Evolutionary conservation across 768 basidiomycete genomes (phyloP), one percentile per base, ranked within the genome.

Genomic region (Lanmaoa pseudosensibilis): DNA sequence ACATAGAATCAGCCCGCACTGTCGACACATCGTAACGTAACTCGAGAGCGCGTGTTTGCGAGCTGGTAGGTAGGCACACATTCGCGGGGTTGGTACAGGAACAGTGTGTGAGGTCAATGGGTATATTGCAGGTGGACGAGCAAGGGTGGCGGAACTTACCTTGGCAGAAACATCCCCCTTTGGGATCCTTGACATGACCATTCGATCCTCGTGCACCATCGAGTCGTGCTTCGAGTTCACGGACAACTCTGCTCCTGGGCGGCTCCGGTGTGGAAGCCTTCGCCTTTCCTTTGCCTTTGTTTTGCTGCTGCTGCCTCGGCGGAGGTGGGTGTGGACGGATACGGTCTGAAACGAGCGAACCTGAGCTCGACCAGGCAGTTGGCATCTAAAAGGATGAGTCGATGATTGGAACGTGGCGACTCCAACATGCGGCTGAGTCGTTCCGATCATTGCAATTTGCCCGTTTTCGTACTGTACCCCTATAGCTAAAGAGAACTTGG

Each of bases 111-210:
- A 33, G 9, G 27, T 34, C 36, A 52, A 34, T 30, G 12, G 16
- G 38, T n/a, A n/a, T n/a, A n/a, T n/a, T n/a, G n/a, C n/a, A 46
- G 37, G 16, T 16, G 19, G 25, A 16, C 7, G 36, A 9, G 2
- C 18, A 15, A 30, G 27, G 18, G 8, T 25, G 15, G 50, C 32
- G 19, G 0, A 61, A 54, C 72, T 33, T 50, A 83, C 87, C 85
- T 74, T 83, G 81, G 61, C 87, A 90, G 64, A 86, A 89, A 63
- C 87, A 90, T 0, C 87, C 86, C 5, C 83, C 82, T 39, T 79
- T 81, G 0, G 83, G 80, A 68, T 88, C 86, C 54, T 71, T 80
- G 39, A 71, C 66, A 0, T 52, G 67, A 1, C 73, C 73, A n/a
- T 68, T 68, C 3, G 73, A 65, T 15, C 65, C 67, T 16, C 65